These are phyloP conservation scores for Termitomyces sp. DNA, from an alignment of 768 basidiomycete genomes.

Conservation along the genomic window DNA sequence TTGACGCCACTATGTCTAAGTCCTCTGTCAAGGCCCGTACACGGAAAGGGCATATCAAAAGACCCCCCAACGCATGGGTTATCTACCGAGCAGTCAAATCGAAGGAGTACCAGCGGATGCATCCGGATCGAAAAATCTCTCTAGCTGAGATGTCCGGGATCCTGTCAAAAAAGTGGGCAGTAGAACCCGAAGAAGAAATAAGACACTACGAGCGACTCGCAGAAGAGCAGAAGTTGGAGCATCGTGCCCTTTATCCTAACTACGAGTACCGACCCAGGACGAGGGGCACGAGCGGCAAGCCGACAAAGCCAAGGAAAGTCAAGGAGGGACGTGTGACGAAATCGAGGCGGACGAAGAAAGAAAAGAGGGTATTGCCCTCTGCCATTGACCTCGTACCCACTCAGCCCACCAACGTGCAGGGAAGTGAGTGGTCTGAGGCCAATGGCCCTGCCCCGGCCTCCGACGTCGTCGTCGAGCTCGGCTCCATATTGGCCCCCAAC, in stretches of 20 bases:
- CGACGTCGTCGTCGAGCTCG: neutral
- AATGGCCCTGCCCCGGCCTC: neutral
- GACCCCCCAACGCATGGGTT: neutral
- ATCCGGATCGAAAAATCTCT: neutral
- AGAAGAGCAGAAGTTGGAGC: neutral
- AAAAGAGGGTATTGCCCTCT: neutral
- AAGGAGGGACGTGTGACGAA: neutral
- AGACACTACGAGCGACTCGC: neutral
- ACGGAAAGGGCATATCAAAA: neutral
- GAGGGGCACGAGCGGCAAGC: neutral
- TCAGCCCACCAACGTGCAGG: neutral
- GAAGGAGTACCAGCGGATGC: neutral
- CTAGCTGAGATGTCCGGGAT: neutral
- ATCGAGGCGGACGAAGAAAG: neutral
- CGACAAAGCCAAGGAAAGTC: neutral
- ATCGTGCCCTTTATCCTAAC: neutral
- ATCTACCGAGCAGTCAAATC: neutral
- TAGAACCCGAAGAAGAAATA: neutral
- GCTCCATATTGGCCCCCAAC: neutral
- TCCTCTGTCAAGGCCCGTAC: neutral
- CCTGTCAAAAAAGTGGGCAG: neutral
- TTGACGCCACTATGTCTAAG: neutral
- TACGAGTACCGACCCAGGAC: neutral
- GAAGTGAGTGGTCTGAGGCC: neutral
- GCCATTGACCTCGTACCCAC: neutral